Conservation (phyloP, 108 stramenopile genomes). For the Cyclotella kingstonii region DNA sequence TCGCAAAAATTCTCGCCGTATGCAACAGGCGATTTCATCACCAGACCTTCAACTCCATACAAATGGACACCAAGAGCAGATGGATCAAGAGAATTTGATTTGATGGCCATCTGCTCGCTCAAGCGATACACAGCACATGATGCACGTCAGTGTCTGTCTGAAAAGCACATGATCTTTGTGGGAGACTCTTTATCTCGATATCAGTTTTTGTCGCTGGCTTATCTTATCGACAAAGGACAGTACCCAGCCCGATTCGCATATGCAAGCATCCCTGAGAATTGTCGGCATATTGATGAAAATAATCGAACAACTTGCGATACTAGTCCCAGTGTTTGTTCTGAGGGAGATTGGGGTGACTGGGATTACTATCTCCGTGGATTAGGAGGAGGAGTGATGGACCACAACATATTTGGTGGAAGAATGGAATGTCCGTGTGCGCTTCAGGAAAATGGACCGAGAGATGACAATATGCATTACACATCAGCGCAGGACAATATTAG, state of each 20-base stretch:
- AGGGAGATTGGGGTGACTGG: constrained; percentile 34
- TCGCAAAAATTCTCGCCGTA: constrained; percentile 1
- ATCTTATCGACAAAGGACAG: constrained; percentile 10
- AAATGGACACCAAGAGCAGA: constrained; percentile 11
- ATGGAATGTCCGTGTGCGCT: constrained; percentile 30
- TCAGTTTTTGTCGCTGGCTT: constrained; percentile 40
- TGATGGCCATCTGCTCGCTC: constrained; percentile 6
- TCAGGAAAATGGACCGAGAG: background rate
- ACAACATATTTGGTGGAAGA: constrained; percentile 14
- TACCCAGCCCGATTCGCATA: constrained; percentile 13
- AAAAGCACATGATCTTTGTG: constrained; percentile 31
- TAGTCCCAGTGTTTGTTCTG: constrained; percentile 17
- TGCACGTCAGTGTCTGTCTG: background rate
- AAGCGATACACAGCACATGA: constrained; percentile 14
- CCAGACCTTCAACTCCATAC: background rate
- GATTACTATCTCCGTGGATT: constrained; percentile 6
- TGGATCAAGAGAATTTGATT: constrained; percentile 8
- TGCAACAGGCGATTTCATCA: constrained; percentile 15
- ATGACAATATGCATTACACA: background rate
- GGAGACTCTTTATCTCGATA: constrained; percentile 51
- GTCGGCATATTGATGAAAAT: constrained; percentile 3
- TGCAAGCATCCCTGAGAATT: background rate
- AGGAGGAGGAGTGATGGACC: constrained; percentile 25
- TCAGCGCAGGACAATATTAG: constrained; percentile 1
- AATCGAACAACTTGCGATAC: background rate